phyloP scores from a whole-genome alignment of 129 eudicot species.

The Flaveria brownii region DNA sequence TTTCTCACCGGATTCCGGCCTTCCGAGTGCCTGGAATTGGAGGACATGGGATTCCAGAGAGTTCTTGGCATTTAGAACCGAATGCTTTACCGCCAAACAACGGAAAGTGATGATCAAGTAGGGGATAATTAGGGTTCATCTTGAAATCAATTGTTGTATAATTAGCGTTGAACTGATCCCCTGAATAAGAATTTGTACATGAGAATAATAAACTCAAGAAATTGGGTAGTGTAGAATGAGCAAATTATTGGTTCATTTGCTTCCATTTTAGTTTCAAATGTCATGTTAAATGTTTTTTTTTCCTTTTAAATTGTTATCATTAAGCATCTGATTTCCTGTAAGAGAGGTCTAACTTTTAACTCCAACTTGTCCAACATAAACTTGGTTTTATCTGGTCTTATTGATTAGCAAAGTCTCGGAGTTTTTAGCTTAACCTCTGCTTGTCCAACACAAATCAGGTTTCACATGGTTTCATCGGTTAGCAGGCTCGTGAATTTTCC shows the following conservation, averaged over 20 bases:
- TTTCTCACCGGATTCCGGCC: slow-evolving; percentile 62
- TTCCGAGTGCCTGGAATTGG: slow-evolving; percentile 61
- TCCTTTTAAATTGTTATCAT: too few species aligned
- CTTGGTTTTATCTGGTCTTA: background rate
- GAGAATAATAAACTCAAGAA: slow-evolving; percentile 12
- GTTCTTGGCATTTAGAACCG: slow-evolving; percentile 75
- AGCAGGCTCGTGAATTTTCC: background rate
- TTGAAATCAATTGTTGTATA: slow-evolving; percentile 22
- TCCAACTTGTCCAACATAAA: too few species aligned
- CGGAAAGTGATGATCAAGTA: slow-evolving; percentile 32
- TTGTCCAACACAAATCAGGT: too few species aligned
- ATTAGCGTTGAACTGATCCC: slow-evolving; percentile 23
- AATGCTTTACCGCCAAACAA: slow-evolving; percentile 51
- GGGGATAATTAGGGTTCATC: slow-evolving; percentile 19
- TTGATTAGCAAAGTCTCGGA: too few species aligned
- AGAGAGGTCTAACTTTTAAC: too few species aligned
- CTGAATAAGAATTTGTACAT: slow-evolving; percentile 30
- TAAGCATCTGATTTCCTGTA: too few species aligned
- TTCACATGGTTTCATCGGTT: background rate
- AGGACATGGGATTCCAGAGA: slow-evolving; percentile 63
- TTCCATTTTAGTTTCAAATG: slow-evolving; percentile 9
- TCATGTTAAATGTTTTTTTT: background rate
- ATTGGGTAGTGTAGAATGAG: slow-evolving; percentile 6
- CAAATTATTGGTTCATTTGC: slow-evolving; percentile 16
- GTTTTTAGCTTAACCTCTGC: too few species aligned